phyloP scores from a whole-genome alignment of 306 rosid species.

The peach (Prunus persica) region Prunus_persica_NCBIv2 NC_034014.1:4930501-4931000 shows the following conservation, averaged over 20 bases:
- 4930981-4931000: slow-evolving; percentile 35
- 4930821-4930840: background rate
- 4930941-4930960: slow-evolving; percentile 31
- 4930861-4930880: slow-evolving; percentile 21
- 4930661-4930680: no score
- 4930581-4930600: no score
- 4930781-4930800: background rate
- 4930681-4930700: no score
- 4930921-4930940: slow-evolving; percentile 29
- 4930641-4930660: no score
- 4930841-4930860: slow-evolving; percentile 20
- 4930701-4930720: no score
- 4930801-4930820: background rate
- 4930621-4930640: no score
- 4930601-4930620: no score
- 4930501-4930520: no score
- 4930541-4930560: no score
- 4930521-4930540: no score
- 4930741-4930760: background rate
- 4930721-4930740: no score
- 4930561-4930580: no score
- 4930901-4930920: slow-evolving; percentile 55
- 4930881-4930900: slow-evolving; percentile 50
- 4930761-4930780: background rate
- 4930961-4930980: slow-evolving; percentile 71